Percentiles rank a stretch among this genome's conserved stretches.
Conservation (phyloP, 2,329 filamentous ascomycete genomes). For the Byssoonygena ceratinophila region DNA sequence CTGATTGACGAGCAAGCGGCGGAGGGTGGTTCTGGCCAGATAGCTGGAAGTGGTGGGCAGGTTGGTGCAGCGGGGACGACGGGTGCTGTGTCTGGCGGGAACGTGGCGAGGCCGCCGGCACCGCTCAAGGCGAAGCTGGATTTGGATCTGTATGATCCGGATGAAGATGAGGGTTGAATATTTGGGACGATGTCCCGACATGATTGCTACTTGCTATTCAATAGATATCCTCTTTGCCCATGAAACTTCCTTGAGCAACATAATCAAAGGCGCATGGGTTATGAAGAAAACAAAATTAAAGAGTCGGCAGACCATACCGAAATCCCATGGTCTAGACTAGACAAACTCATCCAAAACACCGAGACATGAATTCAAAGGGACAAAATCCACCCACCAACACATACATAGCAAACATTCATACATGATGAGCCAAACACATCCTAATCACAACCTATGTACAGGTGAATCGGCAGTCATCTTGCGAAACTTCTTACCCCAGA, state of each 20-base stretch:
- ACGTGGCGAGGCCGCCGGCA: background rate
- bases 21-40: background rate
- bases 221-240: no score
- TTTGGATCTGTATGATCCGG: conserved; percentile 37
- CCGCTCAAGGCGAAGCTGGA: conserved; percentile 31
- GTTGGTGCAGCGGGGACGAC: background rate
- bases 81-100: background rate
- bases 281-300: no score
- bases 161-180: conserved; percentile 33
- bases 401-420: no score
- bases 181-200: no score
- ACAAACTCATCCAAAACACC: no score
- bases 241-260: no score
- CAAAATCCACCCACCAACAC: no score
- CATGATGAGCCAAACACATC: no score
- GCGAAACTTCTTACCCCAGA: conserved; percentile 48
- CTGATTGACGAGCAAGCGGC: background rate
- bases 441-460: conserved; percentile 43
- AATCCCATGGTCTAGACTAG: background rate
- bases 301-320: no score
- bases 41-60: conserved; percentile 24
- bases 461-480: conserved; percentile 46
- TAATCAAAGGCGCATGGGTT: no score
- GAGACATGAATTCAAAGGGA: no score
- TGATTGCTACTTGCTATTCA: no score